Conservation (phyloP, 805 yeast species). For the Saturnispora bothae region DNA sequence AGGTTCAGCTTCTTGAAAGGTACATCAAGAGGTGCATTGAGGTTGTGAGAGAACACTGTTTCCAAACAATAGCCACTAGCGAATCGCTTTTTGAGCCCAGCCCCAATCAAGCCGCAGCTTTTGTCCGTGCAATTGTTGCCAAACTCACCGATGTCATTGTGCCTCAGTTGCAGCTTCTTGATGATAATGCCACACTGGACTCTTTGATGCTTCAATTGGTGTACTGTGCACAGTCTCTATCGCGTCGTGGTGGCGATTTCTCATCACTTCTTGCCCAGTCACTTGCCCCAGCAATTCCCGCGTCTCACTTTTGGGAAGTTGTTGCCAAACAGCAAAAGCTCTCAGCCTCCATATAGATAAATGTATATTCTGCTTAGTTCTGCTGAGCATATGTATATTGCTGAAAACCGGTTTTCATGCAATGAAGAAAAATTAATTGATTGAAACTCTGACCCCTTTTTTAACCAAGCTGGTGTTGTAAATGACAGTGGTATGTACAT, state of each 20-base stretch:
- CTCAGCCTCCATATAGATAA: constrained; percentile 10
- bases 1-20: constrained; percentile 41
- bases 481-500: constrained; percentile 1
- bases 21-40: constrained; percentile 75
- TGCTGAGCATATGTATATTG: constrained; percentile 1
- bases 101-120: constrained; percentile 27
- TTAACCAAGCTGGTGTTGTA: background rate
- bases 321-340: constrained; percentile 33
- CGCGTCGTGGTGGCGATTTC: constrained; percentile 61
- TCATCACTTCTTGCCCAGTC: constrained; percentile 34
- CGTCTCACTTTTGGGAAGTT: constrained; percentile 2
- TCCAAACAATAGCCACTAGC: constrained; percentile 59
- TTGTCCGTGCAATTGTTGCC: constrained; percentile 26
- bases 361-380: background rate
- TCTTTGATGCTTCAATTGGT: constrained; percentile 73
- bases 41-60: constrained; percentile 72
- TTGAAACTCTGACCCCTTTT: background rate
- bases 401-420: too few species aligned
- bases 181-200: constrained; percentile 36
- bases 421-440: background rate
- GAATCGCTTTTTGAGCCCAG: constrained; percentile 43
- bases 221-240: constrained; percentile 81
- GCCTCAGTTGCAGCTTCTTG: constrained; percentile 24
- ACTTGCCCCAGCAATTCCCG: background rate
- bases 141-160: constrained; percentile 21